Evolutionary conservation across 768 basidiomycete genomes (phyloP).

Genomic region (Panaeolus cyanescens): DNA sequence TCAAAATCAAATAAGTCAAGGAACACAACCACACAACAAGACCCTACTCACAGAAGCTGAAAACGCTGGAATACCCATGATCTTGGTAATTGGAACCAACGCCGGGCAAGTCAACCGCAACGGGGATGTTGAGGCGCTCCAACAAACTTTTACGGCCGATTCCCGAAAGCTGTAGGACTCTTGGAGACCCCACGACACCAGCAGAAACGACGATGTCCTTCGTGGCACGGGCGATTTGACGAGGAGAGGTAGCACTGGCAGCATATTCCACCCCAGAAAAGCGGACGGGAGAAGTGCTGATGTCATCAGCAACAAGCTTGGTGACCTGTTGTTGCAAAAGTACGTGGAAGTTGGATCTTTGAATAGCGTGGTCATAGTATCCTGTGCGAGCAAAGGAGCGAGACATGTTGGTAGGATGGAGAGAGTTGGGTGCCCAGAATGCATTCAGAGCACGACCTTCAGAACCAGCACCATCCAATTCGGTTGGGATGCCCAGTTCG

Average conservation of each 20-base stretch:
- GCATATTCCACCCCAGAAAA: background rate
- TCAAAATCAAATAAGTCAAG: background rate
- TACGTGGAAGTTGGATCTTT: constrained; percentile 9
- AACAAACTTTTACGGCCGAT: constrained; percentile 7
- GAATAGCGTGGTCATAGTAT: constrained; percentile 10
- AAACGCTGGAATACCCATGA: background rate
- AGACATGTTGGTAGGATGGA: constrained; percentile 6
- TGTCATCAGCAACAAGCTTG: constrained; percentile 6
- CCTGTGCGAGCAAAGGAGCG: constrained; percentile 12
- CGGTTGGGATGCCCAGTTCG: background rate
- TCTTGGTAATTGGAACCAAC: constrained; percentile 9
- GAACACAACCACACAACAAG: background rate
- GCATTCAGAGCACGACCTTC: constrained; percentile 6
- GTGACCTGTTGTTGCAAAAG: constrained; percentile 10
- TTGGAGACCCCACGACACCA: constrained; percentile 11
- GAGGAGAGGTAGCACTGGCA: background rate
- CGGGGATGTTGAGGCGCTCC: constrained; percentile 2
- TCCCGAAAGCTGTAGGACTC: constrained; percentile 10
- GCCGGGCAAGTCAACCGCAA: constrained; percentile 9
- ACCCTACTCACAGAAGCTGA: background rate
- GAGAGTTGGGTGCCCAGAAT: constrained; percentile 13
- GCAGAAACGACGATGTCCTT: constrained; percentile 11
- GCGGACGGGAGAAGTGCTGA: background rate
- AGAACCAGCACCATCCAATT: constrained; percentile 6
- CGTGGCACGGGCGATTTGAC: background rate